phyloP scores from a whole-genome alignment of 2,329 filamentous ascomycete genomes.

The Arthrobotrys megalospora region DNA sequence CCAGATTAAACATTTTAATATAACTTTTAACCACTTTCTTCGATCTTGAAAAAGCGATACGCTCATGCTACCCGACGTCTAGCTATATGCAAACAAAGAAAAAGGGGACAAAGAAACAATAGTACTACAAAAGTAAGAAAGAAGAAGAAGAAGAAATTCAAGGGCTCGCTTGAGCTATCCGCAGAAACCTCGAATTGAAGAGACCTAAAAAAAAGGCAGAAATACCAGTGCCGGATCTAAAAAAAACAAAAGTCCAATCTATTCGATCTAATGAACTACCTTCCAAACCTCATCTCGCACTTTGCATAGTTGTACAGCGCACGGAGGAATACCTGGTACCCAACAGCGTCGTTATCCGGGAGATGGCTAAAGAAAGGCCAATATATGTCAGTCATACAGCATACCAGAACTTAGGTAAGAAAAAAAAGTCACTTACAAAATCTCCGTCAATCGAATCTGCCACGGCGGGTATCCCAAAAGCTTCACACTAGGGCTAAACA shows the following conservation, averaged over 20 bases:
- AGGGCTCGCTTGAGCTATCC: neutral
- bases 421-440: slow-evolving; percentile 72
- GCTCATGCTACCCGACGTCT: slow-evolving; percentile 25
- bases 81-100: slow-evolving; percentile 11
- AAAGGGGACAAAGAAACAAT: neutral
- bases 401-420: neutral
- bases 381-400: slow-evolving; percentile 9
- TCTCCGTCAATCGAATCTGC: slow-evolving; percentile 95
- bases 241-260: too few species aligned
- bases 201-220: slow-evolving; percentile 13
- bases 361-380: slow-evolving; percentile 69
- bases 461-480: slow-evolving; percentile 94
- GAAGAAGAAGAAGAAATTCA: neutral
- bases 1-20: neutral
- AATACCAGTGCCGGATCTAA: slow-evolving; percentile 9
- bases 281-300: slow-evolving; percentile 89
- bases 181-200: neutral
- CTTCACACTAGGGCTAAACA: slow-evolving; percentile 87
- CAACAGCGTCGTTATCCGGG: slow-evolving; percentile 83
- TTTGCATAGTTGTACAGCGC: slow-evolving; percentile 86
- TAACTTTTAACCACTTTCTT: slow-evolving; percentile 7
- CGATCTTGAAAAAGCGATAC: neutral
- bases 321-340: slow-evolving; percentile 92
- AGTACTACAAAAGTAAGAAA: slow-evolving; percentile 24
- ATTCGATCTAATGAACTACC: slow-evolving; percentile 66